A percentile compares a stretch with the other conserved stretches of the same genome.
Conservation (phyloP, 2,329 filamentous ascomycete species). For the Hypoxylon sp. region DNA sequence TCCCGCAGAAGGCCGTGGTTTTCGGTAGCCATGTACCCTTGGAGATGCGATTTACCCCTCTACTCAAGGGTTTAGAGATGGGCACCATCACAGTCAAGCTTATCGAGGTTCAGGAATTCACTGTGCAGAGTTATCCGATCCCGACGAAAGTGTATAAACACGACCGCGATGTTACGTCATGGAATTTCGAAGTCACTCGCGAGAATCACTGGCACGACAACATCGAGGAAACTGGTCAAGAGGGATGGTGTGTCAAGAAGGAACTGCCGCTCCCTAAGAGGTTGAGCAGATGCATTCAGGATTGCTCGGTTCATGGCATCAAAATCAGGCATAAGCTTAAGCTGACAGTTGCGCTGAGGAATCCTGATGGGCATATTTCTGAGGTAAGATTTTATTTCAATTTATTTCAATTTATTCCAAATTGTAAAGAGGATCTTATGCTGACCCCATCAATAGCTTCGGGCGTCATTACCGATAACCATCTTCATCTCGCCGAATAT, state of each 20-base stretch:
- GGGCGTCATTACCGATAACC: conserved; percentile 88
- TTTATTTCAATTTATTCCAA: too few relatives aligned
- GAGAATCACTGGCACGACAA: conserved; percentile 74
- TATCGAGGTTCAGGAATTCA: conserved; percentile 78
- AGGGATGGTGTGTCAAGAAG: conserved; percentile 70
- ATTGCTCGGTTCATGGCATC: conserved; percentile 87
- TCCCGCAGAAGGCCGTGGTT: conserved; percentile 92
- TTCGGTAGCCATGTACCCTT: conserved; percentile 88
- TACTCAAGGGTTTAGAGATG: conserved; percentile 87
- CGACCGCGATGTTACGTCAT: conserved; percentile 69
- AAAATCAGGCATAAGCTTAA: conserved; percentile 93
- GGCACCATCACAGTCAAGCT: conserved; percentile 84
- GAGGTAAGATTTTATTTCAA: conserved; percentile 66
- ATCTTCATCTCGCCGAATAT: conserved; percentile 97
- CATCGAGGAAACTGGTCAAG: conserved; percentile 72
- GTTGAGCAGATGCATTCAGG: conserved; percentile 84
- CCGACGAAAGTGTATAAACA: conserved; percentile 66
- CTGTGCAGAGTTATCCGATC: conserved; percentile 56
- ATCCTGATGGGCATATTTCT: conserved; percentile 93
- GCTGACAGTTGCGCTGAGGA: conserved; percentile 88
- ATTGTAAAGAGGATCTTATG: conserved; percentile 23
- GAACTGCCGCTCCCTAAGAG: conserved; percentile 79
- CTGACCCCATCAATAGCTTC: too few relatives aligned
- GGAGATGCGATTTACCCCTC: conserved; percentile 85
- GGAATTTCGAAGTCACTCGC: conserved; percentile 63